Evolutionary conservation across 2,329 filamentous ascomycete genomes (phyloP).

Genomic region (Endothia cerciana): DNA sequence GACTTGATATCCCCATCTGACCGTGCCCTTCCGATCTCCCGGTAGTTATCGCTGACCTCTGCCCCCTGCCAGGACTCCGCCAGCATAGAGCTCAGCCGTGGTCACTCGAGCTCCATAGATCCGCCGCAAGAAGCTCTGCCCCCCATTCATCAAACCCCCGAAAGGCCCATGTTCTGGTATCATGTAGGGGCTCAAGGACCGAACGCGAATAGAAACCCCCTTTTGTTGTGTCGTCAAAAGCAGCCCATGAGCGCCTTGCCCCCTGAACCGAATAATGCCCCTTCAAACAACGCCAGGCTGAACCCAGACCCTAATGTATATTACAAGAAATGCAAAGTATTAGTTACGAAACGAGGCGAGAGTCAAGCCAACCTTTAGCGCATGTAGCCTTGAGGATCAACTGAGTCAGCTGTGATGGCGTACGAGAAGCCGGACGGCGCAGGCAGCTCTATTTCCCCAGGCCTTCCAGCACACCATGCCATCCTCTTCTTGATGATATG

Average conservation of each 20-base stretch:
- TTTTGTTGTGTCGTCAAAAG: slow-evolving; percentile 21
- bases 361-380: not conserved
- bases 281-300: slow-evolving; percentile 29
- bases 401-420: not conserved
- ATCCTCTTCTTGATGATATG: not conserved
- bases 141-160: not conserved
- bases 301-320: slow-evolving; percentile 28
- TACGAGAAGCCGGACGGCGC: not conserved
- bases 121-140: not conserved
- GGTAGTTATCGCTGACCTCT: not conserved
- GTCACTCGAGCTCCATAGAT: not conserved
- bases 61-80: not conserved
- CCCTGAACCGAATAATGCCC: slow-evolving; percentile 26
- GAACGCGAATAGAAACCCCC: slow-evolving; percentile 2
- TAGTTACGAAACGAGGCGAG: slow-evolving; percentile 20
- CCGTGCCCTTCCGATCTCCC: not conserved
- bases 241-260: slow-evolving; percentile 26
- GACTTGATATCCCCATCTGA: not conserved
- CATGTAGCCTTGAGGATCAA: not conserved
- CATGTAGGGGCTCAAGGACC: slow-evolving; percentile 5
- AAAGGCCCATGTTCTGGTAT: slow-evolving; percentile 9
- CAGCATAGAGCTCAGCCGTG: not conserved
- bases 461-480: not conserved
- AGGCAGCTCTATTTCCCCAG: not conserved
- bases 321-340: slow-evolving; percentile 28